These are phyloP conservation scores for Talaromyces verruculosus DNA, from an alignment of 2,329 filamentous ascomycete genomes.

Conservation along the genomic window DNA sequence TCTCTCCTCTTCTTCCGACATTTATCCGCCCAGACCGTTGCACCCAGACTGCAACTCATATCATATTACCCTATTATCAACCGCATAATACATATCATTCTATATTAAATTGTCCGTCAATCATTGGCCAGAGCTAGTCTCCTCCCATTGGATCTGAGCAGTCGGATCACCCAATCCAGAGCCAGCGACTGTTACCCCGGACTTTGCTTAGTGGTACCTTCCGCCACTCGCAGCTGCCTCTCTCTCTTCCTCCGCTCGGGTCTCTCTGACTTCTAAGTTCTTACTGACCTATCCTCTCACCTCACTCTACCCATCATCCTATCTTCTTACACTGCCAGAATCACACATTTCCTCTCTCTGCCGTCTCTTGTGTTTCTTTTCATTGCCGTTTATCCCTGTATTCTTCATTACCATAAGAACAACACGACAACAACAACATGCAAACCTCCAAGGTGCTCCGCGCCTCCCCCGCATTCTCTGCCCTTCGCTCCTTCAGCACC, in stretches of 20 bases:
- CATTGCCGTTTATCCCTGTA: background rate
- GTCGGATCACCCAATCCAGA: background rate
- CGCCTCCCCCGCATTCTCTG: conserved; percentile 48
- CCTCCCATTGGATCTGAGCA: background rate
- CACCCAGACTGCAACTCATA: background rate
- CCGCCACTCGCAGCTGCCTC: conserved; percentile 13
- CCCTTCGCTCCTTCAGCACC: conserved; percentile 59
- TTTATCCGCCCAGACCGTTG: conserved; percentile 3
- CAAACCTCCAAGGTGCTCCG: conserved; percentile 52
- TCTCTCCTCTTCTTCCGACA: background rate
- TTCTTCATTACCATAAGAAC: background rate
- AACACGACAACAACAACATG: conserved; percentile 33
- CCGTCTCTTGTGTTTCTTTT: background rate
- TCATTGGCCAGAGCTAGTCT: conserved; percentile 3
- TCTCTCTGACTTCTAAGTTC: background rate
- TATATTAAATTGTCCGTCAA: background rate
- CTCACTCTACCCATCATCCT: background rate
- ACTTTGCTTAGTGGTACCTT: conserved; percentile 5
- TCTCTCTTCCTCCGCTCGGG: background rate
- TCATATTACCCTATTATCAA: background rate
- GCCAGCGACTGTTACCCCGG: conserved; percentile 3
- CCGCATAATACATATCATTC: background rate
- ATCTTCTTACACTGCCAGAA: background rate
- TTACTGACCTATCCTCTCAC: background rate
- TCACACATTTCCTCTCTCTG: background rate